These are phyloP conservation scores for Xylariaceae sp. DNA, from an alignment of 2,329 filamentous ascomycete species.

Conservation along the genomic window DNA sequence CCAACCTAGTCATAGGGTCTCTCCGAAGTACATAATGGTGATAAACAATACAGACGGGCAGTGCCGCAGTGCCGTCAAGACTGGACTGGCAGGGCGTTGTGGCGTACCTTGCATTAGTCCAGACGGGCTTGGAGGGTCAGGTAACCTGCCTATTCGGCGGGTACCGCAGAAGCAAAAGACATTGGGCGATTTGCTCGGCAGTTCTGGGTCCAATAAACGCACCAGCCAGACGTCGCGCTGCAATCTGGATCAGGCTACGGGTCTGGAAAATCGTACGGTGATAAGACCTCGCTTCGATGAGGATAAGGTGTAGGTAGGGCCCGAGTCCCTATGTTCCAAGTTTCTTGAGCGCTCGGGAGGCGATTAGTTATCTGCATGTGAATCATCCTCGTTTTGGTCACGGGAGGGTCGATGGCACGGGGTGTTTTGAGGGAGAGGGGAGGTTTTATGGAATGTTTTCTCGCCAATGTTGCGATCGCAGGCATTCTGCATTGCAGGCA, in stretches of 20 bases:
- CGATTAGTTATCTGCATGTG: background rate
- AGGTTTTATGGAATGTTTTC: background rate
- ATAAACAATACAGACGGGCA: background rate
- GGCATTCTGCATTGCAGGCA: background rate
- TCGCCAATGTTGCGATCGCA: background rate
- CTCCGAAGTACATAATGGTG: background rate
- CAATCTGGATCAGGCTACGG: background rate
- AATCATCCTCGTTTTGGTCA: background rate
- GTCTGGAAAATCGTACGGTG: background rate
- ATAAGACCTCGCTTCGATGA: background rate
- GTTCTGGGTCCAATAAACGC: background rate
- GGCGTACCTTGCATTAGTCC: constrained; percentile 22
- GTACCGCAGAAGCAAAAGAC: constrained; percentile 2
- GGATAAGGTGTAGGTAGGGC: background rate
- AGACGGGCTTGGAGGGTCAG: constrained; percentile 13
- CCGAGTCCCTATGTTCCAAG: background rate
- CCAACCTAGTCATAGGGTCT: background rate
- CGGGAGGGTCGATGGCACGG: background rate
- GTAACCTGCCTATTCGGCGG: constrained; percentile 15
- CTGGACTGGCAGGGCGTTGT: constrained; percentile 14
- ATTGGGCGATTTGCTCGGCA: constrained; percentile 3
- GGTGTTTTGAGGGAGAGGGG: too few species aligned
- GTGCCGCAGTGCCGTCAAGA: too few species aligned
- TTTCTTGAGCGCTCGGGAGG: too few species aligned
- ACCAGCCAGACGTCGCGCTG: background rate